A percentile compares a stretch with the other conserved stretches of the same genome.
phyloP scores from a whole-genome alignment of 2,329 filamentous ascomycete genomes.

The Fusarium transvaalense region DNA sequence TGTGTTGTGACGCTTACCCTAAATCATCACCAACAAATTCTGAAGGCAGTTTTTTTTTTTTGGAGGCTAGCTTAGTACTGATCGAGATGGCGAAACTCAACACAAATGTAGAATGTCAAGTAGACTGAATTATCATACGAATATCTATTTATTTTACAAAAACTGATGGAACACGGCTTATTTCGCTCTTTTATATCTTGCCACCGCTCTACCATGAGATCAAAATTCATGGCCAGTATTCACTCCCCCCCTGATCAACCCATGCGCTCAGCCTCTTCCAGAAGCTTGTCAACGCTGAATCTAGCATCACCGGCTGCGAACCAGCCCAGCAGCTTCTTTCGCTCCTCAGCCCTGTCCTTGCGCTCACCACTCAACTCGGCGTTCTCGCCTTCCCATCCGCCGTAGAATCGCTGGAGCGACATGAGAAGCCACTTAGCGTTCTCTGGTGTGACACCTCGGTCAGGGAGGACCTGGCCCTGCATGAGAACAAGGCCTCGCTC shows the following conservation, averaged over 20 bases:
- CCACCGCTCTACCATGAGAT: not conserved
- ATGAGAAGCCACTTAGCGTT: slow-evolving; percentile 92
- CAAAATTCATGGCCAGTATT: not conserved
- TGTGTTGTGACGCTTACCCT: not conserved
- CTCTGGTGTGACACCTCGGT: slow-evolving; percentile 79
- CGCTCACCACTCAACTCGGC: slow-evolving; percentile 54
- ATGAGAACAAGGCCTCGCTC: slow-evolving; percentile 86
- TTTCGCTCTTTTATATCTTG: slow-evolving; percentile 1
- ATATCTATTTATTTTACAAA: slow-evolving; percentile 32
- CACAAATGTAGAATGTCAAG: not conserved
- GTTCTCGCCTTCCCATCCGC: slow-evolving; percentile 67
- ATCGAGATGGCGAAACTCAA: not conserved
- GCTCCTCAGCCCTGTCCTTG: slow-evolving; percentile 70
- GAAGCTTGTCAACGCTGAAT: slow-evolving; percentile 85
- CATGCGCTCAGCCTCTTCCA: slow-evolving; percentile 91
- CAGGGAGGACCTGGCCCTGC: slow-evolving; percentile 83
- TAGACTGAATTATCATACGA: slow-evolving; percentile 14
- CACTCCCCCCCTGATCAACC: slow-evolving; percentile 53
- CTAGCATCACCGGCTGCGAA: slow-evolving; percentile 82
- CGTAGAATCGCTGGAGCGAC: slow-evolving; percentile 95
- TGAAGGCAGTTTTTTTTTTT: too few species aligned
- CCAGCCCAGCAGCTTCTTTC: slow-evolving; percentile 80
- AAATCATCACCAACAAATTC: not conserved
- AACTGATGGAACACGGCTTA: slow-evolving; percentile 6
- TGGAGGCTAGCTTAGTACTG: not conserved